These are phyloP conservation scores for Fusarium liriodendri DNA, from an alignment of 2,329 filamentous ascomycete species.

Conservation along the genomic window DNA sequence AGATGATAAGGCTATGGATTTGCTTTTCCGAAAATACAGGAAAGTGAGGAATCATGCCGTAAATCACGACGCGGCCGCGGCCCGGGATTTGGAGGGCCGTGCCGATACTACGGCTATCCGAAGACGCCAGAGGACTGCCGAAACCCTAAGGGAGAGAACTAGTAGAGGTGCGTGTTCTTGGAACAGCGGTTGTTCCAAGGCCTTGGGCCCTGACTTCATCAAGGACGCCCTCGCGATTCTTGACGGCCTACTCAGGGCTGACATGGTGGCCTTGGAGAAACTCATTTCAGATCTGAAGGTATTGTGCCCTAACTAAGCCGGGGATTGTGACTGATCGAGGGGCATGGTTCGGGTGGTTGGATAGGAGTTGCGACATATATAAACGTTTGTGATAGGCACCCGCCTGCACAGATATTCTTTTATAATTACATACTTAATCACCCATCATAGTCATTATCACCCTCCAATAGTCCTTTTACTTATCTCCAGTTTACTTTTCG, in stretches of 20 bases:
- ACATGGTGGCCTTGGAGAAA: neutral
- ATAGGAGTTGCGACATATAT: neutral
- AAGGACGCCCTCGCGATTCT: neutral
- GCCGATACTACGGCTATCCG: neutral
- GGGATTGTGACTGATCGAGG: neutral
- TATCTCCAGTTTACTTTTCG: neutral
- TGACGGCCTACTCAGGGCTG: neutral
- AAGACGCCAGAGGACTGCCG: neutral
- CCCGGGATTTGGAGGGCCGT: neutral
- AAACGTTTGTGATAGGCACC: neutral
- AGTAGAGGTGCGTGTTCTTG: neutral
- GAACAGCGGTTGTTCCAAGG: neutral
- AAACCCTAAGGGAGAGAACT: neutral
- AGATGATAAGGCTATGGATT: neutral
- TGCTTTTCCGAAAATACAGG: neutral
- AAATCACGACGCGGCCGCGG: neutral
- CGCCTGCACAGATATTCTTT: neutral
- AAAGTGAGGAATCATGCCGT: too few species aligned
- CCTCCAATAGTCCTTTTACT: neutral
- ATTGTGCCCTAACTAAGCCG: neutral
- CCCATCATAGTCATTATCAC: neutral
- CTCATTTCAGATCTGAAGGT: neutral
- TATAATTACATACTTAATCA: neutral
- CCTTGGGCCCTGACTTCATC: neutral
- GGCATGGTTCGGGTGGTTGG: too few species aligned